phyloP scores from a whole-genome alignment of 306 rosid genomes.

The Purshia tridentata region DNA sequence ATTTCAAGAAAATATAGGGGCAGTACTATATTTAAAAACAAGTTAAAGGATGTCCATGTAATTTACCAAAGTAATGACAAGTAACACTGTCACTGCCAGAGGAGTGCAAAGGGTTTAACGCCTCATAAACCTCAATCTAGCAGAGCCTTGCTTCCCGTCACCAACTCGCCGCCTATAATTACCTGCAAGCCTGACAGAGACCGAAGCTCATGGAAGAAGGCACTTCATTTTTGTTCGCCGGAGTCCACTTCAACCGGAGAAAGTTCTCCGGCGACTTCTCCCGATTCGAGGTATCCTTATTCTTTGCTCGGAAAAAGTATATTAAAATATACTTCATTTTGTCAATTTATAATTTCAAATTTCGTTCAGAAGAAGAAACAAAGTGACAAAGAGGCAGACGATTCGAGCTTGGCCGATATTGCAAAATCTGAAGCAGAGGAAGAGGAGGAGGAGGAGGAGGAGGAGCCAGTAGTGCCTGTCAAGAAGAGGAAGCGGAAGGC shows the following conservation, averaged over 20 bases:
- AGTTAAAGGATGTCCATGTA: background rate
- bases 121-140: background rate
- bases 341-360: background rate
- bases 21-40: too few relatives aligned
- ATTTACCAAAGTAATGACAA: background rate
- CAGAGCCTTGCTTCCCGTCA: background rate
- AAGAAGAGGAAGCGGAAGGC: constrained; percentile 84
- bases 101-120: background rate
- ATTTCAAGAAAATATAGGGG: background rate
- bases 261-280: constrained; percentile 69
- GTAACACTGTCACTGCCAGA: too few relatives aligned
- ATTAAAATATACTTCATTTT: background rate
- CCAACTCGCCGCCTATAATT: constrained; percentile 9
- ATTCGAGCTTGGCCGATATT: constrained; percentile 31
- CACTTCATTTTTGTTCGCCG: constrained; percentile 74
- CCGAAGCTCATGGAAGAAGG: constrained; percentile 48
- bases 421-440: constrained; percentile 32
- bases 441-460: constrained; percentile 51
- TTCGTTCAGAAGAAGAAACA: constrained; percentile 45
- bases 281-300: constrained; percentile 57
- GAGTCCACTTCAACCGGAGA: constrained; percentile 68
- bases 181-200: background rate
- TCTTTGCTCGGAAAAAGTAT: background rate
- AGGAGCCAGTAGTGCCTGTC: constrained; percentile 22
- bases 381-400: constrained; percentile 31